Evolutionary conservation across 176 grass and related monocot genomes (phyloP).

Genomic region (Juncus effusus): DNA sequence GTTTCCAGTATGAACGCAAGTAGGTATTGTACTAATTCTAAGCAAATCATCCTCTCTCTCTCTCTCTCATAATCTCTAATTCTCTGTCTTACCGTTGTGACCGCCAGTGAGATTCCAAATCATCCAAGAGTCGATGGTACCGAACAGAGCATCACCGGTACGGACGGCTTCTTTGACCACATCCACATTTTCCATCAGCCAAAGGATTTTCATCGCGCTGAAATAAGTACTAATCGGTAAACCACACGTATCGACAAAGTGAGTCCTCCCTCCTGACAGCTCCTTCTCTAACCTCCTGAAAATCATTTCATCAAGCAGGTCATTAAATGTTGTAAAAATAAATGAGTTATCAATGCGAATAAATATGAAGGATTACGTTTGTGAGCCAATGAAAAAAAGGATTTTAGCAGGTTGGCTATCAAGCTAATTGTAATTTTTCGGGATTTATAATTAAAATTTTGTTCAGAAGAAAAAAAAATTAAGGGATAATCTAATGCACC

Average conservation of each 20-base stretch:
- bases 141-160: constrained; percentile 69
- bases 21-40: too few species aligned
- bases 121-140: constrained; percentile 89
- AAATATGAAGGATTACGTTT: too few species aligned
- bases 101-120: constrained; percentile 97
- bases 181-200: constrained; percentile 91
- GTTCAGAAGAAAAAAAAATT: too few species aligned
- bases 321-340: not conserved
- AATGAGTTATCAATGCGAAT: too few species aligned
- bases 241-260: constrained; percentile 72
- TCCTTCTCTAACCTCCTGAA: constrained; percentile 77
- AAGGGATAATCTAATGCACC: not conserved
- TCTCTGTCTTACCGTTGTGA: constrained; percentile 5
- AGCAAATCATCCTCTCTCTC: too few species aligned
- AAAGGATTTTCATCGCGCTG: constrained; percentile 77
- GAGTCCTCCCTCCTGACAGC: constrained; percentile 57
- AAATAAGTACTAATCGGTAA: constrained; percentile 95
- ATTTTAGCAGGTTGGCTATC: not conserved
- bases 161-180: constrained; percentile 50
- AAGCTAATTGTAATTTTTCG: not conserved
- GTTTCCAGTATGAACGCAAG: too few species aligned
- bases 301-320: constrained; percentile 8
- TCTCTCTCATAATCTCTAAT: too few species aligned
- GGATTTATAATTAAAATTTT: too few species aligned
- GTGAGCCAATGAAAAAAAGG: not conserved